phyloP scores from a whole-genome alignment of 208 protist genomes.

The Leishmania major region DNA sequence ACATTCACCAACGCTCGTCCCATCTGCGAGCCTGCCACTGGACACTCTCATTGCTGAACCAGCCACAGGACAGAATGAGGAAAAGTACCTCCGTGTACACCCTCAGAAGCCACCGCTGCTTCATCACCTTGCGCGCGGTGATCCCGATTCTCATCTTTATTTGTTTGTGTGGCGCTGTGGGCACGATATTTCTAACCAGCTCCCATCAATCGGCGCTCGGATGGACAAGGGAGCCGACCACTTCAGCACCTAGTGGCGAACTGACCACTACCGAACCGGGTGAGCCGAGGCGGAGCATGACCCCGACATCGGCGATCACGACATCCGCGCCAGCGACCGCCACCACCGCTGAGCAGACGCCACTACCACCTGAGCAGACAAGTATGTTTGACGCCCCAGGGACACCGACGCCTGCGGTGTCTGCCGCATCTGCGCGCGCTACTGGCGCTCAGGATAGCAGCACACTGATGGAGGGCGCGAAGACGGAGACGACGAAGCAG shows the following conservation, averaged over 20 bases:
- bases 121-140: background rate
- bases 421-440: background rate
- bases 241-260: background rate
- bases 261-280: background rate
- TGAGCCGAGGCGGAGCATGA: too few relatives aligned
- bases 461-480: background rate
- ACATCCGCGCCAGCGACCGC: background rate
- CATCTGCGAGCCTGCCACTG: background rate
- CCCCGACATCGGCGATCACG: background rate
- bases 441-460: background rate
- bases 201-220: background rate
- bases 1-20: background rate
- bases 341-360: background rate
- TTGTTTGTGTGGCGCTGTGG: background rate
- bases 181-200: background rate
- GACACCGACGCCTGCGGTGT: background rate
- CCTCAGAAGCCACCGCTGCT: background rate
- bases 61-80: background rate
- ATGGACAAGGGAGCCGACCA: background rate
- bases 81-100: background rate
- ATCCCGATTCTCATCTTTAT: background rate
- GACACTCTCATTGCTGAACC: background rate
- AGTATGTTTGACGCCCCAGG: too few relatives aligned
- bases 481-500: background rate
- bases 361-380: too few relatives aligned